Base-by-base conservation (phyloP, 2,329 filamentous ascomycete genomes). In the Didymella segeticola region DNA sequence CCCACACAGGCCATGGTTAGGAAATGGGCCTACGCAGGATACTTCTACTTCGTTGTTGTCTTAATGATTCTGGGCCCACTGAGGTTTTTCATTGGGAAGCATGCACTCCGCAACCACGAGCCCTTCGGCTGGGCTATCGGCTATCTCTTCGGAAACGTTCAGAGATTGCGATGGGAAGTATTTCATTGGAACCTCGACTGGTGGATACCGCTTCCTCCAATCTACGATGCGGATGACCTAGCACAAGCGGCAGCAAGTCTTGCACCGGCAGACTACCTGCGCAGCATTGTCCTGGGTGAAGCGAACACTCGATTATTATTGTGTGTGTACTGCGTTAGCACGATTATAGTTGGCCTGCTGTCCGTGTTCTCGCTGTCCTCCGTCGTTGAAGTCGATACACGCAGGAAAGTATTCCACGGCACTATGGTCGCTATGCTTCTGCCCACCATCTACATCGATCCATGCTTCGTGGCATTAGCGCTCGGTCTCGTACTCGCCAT, bases 361-460 rank as follows among this genome's bases (percentile, higher is more conserved):
- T 80, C 90, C 4, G 90, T 97, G 7, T 85, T 95, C 46, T 85
- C 82, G 34, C 83, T 96, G 30, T 90, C 89, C 33, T 80, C 86
- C 3, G 80, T 90, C 43, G 93, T 90, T 62, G 93, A 97, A 75
- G 93, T 99, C 39, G 95, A 99, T 76, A 99, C 95, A 1, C 86
- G 95, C 43, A 87, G 95, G 43, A 99, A 99, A 75, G 90, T 98
- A 20, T 99, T 99, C 73, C 95, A 99, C 74, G 96, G 96, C 63
- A 96, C 93, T 83, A 98, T 98, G 89, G 93, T 98, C 7, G 86
- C 87, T 50, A 97, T 99, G 91, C 88, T 99, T 50, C 82, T 98
- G 2, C 93, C 95, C 0, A 86, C 90, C 1, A 90, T 89, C 2
- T 97, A 87, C 70, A 78, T 98, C 59, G 95, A 99, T 72, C 93